Conservation (phyloP, 108 stramenopile genomes). For the Fragilaria crotonensis region DNA sequence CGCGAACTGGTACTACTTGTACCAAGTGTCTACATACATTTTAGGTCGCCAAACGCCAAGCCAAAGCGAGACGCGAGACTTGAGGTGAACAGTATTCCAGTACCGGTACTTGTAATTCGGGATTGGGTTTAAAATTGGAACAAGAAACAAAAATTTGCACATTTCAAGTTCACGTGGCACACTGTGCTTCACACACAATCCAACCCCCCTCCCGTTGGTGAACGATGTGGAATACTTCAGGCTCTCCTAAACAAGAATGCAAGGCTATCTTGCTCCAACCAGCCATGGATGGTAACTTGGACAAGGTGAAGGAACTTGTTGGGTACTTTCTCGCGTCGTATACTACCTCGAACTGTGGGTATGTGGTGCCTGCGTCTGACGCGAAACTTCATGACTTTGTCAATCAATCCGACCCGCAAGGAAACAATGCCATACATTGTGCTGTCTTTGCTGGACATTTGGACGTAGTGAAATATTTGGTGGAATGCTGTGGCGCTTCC, state of each 20-base stretch:
- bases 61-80: too few relatives aligned
- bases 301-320: conserved; percentile 32
- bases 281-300: conserved; percentile 35
- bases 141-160: too few relatives aligned
- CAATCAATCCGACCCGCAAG: conserved; percentile 17
- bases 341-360: conserved; percentile 1
- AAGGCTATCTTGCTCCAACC: conserved; percentile 21
- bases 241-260: background rate
- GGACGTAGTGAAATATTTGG: conserved; percentile 18
- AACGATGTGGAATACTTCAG: conserved; percentile 1
- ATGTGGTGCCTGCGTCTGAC: background rate
- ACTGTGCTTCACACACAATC: too few relatives aligned
- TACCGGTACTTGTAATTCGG: too few relatives aligned
- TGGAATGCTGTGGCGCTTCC: conserved; percentile 11
- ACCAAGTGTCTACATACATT: too few relatives aligned
- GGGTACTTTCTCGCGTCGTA: conserved; percentile 19
- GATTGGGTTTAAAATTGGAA: too few relatives aligned
- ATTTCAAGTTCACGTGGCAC: too few relatives aligned
- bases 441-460: conserved; percentile 35
- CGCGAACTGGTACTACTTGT: too few relatives aligned
- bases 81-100: too few relatives aligned
- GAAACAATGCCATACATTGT: conserved; percentile 33
- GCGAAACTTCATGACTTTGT: conserved; percentile 10
- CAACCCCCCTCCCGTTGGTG: too few relatives aligned
- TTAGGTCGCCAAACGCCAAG: too few relatives aligned